These are phyloP conservation scores for Discostella stelligeroides DNA, from an alignment of 108 stramenopile genomes.

Conservation along the genomic window DNA sequence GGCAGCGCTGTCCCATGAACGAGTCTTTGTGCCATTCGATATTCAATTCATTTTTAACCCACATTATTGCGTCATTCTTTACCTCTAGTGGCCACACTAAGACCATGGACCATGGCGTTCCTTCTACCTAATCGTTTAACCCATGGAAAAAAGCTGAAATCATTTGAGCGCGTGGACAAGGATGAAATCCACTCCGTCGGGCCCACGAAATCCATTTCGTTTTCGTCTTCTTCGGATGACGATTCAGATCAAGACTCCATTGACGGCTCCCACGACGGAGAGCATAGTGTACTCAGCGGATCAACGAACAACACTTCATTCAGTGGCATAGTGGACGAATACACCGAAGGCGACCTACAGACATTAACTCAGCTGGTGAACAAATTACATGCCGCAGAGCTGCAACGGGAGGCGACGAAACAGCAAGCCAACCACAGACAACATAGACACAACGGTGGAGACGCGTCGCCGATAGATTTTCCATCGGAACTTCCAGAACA, in stretches of 20 bases:
- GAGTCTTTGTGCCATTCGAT: too few species aligned
- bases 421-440: not conserved
- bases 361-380: conserved; percentile 19
- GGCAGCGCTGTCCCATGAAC: too few species aligned
- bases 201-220: not conserved
- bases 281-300: not conserved
- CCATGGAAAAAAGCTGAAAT: too few species aligned
- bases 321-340: not conserved
- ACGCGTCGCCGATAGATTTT: not conserved
- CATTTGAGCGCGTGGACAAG: not conserved
- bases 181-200: too few species aligned
- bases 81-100: too few species aligned
- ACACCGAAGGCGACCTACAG: conserved; percentile 16
- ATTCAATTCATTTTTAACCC: too few species aligned
- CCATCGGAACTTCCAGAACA: not conserved
- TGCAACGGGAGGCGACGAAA: not conserved
- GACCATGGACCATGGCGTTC: too few species aligned
- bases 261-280: not conserved
- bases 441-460: not conserved
- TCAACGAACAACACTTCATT: not conserved
- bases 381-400: conserved; percentile 17
- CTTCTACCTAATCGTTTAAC: too few species aligned
- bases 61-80: too few species aligned
- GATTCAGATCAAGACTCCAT: not conserved
- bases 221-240: not conserved